These are phyloP conservation scores for Neoboletus magnificus DNA, from an alignment of 768 basidiomycete genomes.

Conservation along the genomic window DNA sequence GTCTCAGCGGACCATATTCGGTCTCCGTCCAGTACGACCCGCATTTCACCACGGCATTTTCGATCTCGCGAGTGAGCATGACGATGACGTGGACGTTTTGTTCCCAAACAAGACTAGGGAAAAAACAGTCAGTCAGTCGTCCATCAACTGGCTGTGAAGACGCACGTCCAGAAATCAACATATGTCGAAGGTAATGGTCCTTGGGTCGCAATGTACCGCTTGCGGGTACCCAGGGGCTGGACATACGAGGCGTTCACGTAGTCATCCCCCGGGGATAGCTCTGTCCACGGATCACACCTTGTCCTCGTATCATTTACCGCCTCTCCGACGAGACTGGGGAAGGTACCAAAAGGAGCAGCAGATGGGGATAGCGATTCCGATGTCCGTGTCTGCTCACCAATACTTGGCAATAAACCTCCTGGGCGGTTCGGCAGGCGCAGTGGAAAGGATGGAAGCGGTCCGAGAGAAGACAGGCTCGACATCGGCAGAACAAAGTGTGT, in stretches of 20 bases:
- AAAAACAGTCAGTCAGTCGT: constrained; percentile 7
- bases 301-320: background rate
- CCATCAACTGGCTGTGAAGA: constrained; percentile 15
- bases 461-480: constrained; percentile 2
- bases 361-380: constrained; percentile 1
- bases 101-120: constrained; percentile 78
- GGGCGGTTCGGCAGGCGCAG: constrained; percentile 19
- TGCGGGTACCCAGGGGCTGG: constrained; percentile 76
- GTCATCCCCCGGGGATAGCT: constrained; percentile 59
- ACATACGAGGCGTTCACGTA: constrained; percentile 96
- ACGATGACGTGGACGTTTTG: constrained; percentile 93
- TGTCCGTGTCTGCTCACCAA: constrained; percentile 10
- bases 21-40: constrained; percentile 82
- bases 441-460: constrained; percentile 10
- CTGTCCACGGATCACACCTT: constrained; percentile 11
- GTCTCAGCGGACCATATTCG: constrained; percentile 65
- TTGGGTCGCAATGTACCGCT: constrained; percentile 93
- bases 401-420: constrained; percentile 12
- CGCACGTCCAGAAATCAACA: constrained; percentile 92
- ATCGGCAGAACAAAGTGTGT: constrained; percentile 1
- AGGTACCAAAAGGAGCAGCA: background rate
- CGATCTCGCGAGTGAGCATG: constrained; percentile 92
- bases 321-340: background rate
- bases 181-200: constrained; percentile 90
- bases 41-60: constrained; percentile 87